Evolutionary conservation across 2,329 filamentous ascomycete species (phyloP).

Genomic region (Ceratocystis huliohia): DNA sequence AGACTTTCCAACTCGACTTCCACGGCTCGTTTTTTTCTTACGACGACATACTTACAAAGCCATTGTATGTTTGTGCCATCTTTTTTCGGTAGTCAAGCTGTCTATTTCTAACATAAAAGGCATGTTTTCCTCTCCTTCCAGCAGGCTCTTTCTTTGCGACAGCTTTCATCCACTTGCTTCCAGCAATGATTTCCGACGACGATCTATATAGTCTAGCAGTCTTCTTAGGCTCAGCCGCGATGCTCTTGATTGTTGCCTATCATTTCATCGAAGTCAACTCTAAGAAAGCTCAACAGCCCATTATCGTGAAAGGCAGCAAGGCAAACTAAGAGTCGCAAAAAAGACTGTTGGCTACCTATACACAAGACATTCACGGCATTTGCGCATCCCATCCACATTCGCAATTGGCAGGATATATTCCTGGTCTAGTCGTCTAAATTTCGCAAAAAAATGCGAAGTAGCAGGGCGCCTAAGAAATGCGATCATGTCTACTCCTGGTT

Average conservation of each 20-base stretch:
- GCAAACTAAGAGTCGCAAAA: constrained; percentile 13
- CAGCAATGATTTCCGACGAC: constrained; percentile 84
- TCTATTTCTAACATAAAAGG: not conserved
- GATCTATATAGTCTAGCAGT: constrained; percentile 85
- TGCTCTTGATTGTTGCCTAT: constrained; percentile 89
- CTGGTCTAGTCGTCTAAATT: not conserved
- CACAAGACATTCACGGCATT: not conserved
- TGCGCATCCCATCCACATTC: not conserved
- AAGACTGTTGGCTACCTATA: not conserved
- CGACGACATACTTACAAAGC: not conserved
- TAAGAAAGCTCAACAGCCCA: constrained; percentile 12
- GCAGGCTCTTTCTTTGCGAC: not conserved
- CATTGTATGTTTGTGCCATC: not conserved
- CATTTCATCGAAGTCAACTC: constrained; percentile 94
- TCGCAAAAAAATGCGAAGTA: not conserved
- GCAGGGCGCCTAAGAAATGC: not conserved
- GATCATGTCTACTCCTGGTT: too few species aligned
- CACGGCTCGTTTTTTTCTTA: not conserved
- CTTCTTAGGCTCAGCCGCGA: constrained; percentile 77
- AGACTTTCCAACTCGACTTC: not conserved
- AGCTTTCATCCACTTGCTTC: not conserved
- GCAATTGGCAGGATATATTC: not conserved
- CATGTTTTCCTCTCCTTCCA: not conserved
- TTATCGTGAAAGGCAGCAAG: constrained; percentile 15
- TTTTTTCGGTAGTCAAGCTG: not conserved